Base-by-base conservation (phyloP, 345 rosid species). In the Citrus reticulata region DNA sequence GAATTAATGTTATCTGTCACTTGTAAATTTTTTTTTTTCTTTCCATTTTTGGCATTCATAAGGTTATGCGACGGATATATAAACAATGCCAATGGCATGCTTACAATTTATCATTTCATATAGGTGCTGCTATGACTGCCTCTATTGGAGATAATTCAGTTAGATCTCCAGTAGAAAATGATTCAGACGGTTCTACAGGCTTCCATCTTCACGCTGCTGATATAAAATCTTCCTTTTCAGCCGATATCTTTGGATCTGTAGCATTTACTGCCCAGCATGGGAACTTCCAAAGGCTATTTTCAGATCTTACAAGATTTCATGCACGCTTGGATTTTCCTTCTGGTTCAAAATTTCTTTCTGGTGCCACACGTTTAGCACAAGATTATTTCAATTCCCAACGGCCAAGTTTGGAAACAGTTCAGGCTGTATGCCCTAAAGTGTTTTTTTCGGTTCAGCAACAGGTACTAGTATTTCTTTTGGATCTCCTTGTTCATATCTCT, bases 361-460 rank as follows among this genome's bases (percentile, higher is more conserved):
- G 91, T 34, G 92, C 93, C 60, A 78, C 85, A 37, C 87, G 60
- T 58, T 81, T 92, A 57, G 90, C 93, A 34, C 92, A 88, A 82
- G 94, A 91, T 70, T 79, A 89, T 80, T 66, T 90, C 55, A 84
- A 89, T 81, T 91, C 97, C 35, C 90, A 72, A 60, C 91, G 78
- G 83, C 98, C 94, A 68, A 84, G 74, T 49, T 24, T 84, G 75
- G 92, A 85, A 75, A 83, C 91, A 22, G 68, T 93, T 76, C 89
- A 85, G 79, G 88, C 87, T 40, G 82, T 93, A 74, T 88, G 93
- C 85, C 99, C 98, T 39, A 83, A 79, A 40, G 87, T 87, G 72
- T 80, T 83, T 35, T 39, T 96, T 82, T 96, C 98, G 76, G 78
- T 96, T 78, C 99, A 93, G 82, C 99, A 96, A 79, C 99, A 94